Conservation (phyloP, 2,329 filamentous ascomycete species). For the Teratosphaeria pseudoeucalypti region DNA sequence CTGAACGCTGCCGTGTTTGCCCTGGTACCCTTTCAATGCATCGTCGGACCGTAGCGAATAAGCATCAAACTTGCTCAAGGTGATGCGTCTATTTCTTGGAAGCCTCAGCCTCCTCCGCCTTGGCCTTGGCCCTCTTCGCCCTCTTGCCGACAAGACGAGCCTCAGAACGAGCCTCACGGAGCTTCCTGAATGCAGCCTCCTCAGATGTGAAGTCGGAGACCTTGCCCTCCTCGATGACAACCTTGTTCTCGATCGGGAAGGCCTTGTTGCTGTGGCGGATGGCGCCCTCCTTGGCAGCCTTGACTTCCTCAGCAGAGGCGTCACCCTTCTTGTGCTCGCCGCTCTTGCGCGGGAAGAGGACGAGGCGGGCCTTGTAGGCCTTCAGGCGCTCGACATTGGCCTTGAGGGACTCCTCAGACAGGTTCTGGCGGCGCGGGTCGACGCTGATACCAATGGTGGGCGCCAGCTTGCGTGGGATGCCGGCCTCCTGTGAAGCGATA, state of each 20-base stretch:
- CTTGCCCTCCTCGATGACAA: conserved; percentile 71
- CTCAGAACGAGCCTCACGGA: conserved; percentile 76
- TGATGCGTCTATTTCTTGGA: conserved; percentile 64
- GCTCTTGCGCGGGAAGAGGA: conserved; percentile 93
- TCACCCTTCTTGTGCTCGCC: conserved; percentile 92
- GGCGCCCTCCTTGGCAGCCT: conserved; percentile 49
- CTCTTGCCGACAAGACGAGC: conserved; percentile 70
- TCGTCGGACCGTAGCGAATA: background rate
- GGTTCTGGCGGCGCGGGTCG: conserved; percentile 93
- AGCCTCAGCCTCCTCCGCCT: conserved; percentile 65
- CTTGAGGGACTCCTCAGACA: conserved; percentile 87
- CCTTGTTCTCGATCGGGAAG: conserved; percentile 63
- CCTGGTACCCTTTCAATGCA: background rate
- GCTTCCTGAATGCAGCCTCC: conserved; percentile 76
- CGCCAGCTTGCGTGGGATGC: conserved; percentile 87
- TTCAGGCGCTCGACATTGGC: conserved; percentile 95
- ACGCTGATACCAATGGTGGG: conserved; percentile 95
- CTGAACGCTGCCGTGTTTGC: background rate
- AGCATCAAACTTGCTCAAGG: background rate
- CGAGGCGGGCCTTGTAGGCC: conserved; percentile 91
- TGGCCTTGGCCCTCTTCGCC: conserved; percentile 88
- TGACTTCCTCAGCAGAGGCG: conserved; percentile 72
- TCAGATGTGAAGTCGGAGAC: conserved; percentile 59
- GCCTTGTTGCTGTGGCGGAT: conserved; percentile 33
- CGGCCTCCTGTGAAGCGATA: conserved; percentile 59